These are phyloP conservation scores for Fusarium citri DNA, from an alignment of 2,329 filamentous ascomycete genomes.

Conservation along the genomic window DNA sequence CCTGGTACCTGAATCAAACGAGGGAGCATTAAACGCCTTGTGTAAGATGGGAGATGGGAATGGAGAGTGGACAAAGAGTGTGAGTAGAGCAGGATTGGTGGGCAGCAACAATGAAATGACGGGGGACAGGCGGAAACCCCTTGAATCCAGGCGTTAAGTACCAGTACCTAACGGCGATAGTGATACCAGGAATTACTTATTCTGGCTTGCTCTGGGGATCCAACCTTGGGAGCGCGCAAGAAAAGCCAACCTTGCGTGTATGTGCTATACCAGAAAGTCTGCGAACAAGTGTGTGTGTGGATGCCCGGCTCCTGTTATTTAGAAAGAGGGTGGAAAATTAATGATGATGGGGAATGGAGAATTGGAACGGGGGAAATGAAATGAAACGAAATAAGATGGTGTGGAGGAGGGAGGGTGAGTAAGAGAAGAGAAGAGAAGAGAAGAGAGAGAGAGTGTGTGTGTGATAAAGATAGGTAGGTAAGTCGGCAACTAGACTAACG, in stretches of 20 bases:
- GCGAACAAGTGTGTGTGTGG: slow-evolving; percentile 25
- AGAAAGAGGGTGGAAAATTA: slow-evolving; percentile 25
- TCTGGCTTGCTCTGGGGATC: slow-evolving; percentile 1
- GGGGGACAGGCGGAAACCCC: slow-evolving; percentile 27
- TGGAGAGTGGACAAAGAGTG: slow-evolving; percentile 4
- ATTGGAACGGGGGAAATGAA: slow-evolving; percentile 32
- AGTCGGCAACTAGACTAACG: not conserved
- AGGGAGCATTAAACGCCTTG: slow-evolving; percentile 32
- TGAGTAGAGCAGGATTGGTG: slow-evolving; percentile 13
- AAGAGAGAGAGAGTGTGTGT: not conserved
- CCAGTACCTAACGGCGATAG: not conserved
- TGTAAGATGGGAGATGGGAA: slow-evolving; percentile 30
- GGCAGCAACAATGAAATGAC: slow-evolving; percentile 15
- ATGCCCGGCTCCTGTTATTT: slow-evolving; percentile 6
- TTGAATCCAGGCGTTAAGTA: slow-evolving; percentile 11
- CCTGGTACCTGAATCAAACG: slow-evolving; percentile 36
- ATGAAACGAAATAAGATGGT: slow-evolving; percentile 17
- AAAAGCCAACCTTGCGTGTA: slow-evolving; percentile 7
- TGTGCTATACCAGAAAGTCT: slow-evolving; percentile 10
- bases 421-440: not conserved
- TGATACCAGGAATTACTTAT: slow-evolving; percentile 18
- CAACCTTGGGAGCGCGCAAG: not conserved
- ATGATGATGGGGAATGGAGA: slow-evolving; percentile 34
- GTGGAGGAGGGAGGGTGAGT: slow-evolving; percentile 7
- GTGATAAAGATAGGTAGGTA: not conserved